Evolutionary conservation across 73 alveolate genomes (phyloP), one percentile per base, ranked within the genome.

Genomic region (Paramecium sexaurelia): DNA sequence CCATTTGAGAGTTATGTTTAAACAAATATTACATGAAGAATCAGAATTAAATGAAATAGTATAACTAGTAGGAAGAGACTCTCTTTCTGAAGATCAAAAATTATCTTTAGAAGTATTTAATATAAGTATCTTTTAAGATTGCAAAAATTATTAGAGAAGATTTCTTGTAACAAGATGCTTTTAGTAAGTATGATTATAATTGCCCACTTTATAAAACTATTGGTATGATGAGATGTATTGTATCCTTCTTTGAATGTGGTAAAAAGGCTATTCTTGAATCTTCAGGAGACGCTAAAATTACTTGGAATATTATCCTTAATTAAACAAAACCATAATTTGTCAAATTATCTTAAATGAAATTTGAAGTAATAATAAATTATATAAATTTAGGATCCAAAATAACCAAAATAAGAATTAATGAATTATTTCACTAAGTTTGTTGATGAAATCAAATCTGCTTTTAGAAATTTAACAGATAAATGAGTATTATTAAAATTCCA

Each of bases 21-120:
- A 95, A 88, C 97, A 98, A 92, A 95, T 98, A 88, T 92, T 98
- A 88, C 98, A 98, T 92, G 99, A 98, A 93, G 99, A 98, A 93
- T 98, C 96, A 55, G 99, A 98, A 87, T 94, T 98, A 94, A 95
- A 97, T 90, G 99, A 98, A 98, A 98, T 98, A 92, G 99, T 98
- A 92, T 99, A 98, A 94, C 93, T 98, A 93, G 99, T 98, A 93
- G 99, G 99, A 87, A 97, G 96, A 94, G 99, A 98, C 78, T 97
- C 99, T 27, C 96, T 98, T 69, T 95, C 99, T 66, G 99, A 98
- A 91, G 99, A 96, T 94, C 98, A 98, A 92, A 98, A 98, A 87
- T 93, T 96, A 47, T 95, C 97, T 27, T 95, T 98, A 43, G 99
- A 98, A 95, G 96, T 96, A 55, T 6, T 19, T 6, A 33, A 1